Percentiles rank a stretch among this genome's conserved stretches.
These are phyloP conservation scores for Phytophthora sp. DNA, from an alignment of 352 stramenopile species.

Conservation along the genomic window DNA sequence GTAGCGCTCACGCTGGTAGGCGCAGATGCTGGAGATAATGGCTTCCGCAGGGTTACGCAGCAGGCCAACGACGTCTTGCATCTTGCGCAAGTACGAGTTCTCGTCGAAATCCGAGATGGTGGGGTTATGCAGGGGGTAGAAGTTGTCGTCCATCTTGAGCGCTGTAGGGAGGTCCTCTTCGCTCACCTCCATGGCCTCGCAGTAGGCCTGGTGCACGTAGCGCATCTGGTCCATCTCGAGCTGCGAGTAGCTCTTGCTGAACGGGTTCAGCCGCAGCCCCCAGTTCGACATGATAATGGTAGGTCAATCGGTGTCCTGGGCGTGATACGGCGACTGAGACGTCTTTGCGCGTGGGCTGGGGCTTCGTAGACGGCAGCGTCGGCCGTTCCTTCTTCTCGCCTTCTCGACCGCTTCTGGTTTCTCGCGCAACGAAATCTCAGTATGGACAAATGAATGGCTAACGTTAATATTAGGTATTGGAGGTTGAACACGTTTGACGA, in stretches of 20 bases:
- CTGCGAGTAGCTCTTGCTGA: constrained; percentile 83
- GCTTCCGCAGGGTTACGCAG: constrained; percentile 81
- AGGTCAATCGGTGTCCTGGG: background rate
- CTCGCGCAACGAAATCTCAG: constrained; percentile 33
- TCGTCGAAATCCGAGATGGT: constrained; percentile 85
- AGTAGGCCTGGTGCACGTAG: constrained; percentile 88
- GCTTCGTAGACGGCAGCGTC: too few species aligned
- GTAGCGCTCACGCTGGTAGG: constrained; percentile 81
- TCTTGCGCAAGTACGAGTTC: constrained; percentile 89
- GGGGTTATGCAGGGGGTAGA: constrained; percentile 78
- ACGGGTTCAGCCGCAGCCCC: constrained; percentile 86
- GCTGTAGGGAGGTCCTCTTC: constrained; percentile 83
- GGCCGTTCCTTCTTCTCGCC: constrained; percentile 23
- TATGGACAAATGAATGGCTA: background rate
- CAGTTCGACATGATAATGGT: constrained; percentile 66
- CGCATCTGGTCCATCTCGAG: constrained; percentile 87
- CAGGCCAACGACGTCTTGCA: constrained; percentile 84
- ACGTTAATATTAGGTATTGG: background rate
- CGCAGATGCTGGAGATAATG: constrained; percentile 88
- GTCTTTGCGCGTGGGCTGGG: constrained; percentile 1
- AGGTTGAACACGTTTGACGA: constrained; percentile 15
- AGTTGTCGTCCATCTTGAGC: constrained; percentile 88
- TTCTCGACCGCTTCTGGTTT: constrained; percentile 30
- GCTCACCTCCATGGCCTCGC: constrained; percentile 82
- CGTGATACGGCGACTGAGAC: constrained; percentile 18